Conservation (phyloP, 2,329 filamentous ascomycete genomes). For the Periconia sp. region DNA sequence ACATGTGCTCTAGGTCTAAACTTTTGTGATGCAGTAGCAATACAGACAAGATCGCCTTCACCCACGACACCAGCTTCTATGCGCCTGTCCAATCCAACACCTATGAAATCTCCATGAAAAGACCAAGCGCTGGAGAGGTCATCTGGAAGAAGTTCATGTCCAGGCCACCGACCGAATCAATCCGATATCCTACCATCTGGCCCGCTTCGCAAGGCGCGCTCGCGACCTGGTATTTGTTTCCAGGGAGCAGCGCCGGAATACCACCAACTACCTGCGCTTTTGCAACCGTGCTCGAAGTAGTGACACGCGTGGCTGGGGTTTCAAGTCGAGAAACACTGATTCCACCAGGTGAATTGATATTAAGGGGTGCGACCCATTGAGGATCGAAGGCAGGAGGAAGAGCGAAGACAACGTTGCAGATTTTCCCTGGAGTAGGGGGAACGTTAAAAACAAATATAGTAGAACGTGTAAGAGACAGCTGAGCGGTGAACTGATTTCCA, state of each 20-base stretch:
- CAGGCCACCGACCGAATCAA: conserved; percentile 28
- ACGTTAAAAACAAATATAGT: conserved; percentile 57
- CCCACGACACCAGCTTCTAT: too few relatives aligned
- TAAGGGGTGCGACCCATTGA: conserved; percentile 43
- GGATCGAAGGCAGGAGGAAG: conserved; percentile 47
- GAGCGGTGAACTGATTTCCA: conserved; percentile 49
- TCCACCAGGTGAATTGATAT: conserved; percentile 39
- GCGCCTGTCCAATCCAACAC: too few relatives aligned
- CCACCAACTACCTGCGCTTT: conserved; percentile 16
- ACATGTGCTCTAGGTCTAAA: too few relatives aligned
- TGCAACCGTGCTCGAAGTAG: conserved; percentile 15
- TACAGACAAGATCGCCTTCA: too few relatives aligned
- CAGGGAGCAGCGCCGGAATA: conserved; percentile 18
- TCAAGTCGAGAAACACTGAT: conserved; percentile 35
- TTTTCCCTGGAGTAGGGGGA: conserved; percentile 46
- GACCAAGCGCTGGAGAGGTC: conserved; percentile 24
- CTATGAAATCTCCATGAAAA: conserved; percentile 24
- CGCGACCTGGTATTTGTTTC: conserved; percentile 25
- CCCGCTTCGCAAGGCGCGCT: conserved; percentile 33
- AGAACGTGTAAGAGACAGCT: conserved; percentile 46
- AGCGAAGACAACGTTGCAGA: conserved; percentile 56
- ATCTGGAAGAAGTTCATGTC: conserved; percentile 37
- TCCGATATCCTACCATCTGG: conserved; percentile 26
- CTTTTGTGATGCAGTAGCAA: too few relatives aligned
- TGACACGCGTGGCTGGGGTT: conserved; percentile 8